Percentiles rank a stretch among this genome's conserved stretches.
Evolutionary conservation across 176 grass and related monocot species (phyloP).

Genomic region (Phoenix roebelenii): DNA sequence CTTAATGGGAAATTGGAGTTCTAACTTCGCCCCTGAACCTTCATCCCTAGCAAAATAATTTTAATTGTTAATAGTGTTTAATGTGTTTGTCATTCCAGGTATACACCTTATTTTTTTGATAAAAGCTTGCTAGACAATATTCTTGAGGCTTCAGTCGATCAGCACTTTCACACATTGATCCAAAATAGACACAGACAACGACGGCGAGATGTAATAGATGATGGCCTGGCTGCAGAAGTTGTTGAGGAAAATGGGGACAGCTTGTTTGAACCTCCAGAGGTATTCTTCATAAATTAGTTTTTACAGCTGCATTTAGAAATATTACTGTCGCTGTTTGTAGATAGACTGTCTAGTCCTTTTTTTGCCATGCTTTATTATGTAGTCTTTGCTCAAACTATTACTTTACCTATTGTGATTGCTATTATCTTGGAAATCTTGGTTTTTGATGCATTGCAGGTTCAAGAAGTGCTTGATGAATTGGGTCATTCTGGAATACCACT

Average conservation of each 20-base stretch:
- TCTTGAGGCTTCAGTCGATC: slow-evolving; percentile 89
- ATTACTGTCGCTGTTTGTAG: too few relatives aligned
- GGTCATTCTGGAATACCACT: slow-evolving; percentile 81
- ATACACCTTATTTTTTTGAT: slow-evolving; percentile 95
- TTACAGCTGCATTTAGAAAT: too few relatives aligned
- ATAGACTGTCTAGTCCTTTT: too few relatives aligned
- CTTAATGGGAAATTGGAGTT: background rate
- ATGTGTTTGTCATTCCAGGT: slow-evolving; percentile 39
- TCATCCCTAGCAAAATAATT: background rate
- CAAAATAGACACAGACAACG: slow-evolving; percentile 58
- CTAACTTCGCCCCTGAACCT: background rate
- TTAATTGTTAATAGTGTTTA: background rate
- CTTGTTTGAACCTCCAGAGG: slow-evolving; percentile 91
- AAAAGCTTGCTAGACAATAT: slow-evolving; percentile 93
- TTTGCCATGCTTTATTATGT: too few relatives aligned
- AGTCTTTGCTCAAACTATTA: too few relatives aligned
- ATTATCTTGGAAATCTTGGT: background rate
- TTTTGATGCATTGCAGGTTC: slow-evolving; percentile 38
- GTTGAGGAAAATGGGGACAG: slow-evolving; percentile 66
- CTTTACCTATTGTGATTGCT: too few relatives aligned
- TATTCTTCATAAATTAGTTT: background rate
- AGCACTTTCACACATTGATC: slow-evolving; percentile 83
- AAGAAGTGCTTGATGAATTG: slow-evolving; percentile 97
- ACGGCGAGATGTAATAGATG: slow-evolving; percentile 59
- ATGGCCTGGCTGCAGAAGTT: slow-evolving; percentile 69